Base-by-base conservation (phyloP, 805 yeast species). In the Wickerhamomyces canadensis region DNA sequence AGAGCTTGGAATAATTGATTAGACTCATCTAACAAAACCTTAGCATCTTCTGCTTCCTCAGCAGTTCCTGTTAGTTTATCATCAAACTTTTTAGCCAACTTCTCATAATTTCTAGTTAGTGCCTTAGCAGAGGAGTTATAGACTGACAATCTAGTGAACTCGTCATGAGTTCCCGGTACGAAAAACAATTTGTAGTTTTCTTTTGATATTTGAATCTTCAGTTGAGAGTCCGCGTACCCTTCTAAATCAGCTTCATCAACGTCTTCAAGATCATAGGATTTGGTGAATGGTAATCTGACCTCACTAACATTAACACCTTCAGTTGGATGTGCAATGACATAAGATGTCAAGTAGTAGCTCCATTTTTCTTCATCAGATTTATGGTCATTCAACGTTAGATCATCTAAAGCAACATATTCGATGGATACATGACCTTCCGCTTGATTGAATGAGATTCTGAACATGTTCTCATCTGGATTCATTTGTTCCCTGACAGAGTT, bases 321-420 rank as follows among this genome's bases (percentile, higher is more conserved):
- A 3, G 99, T 93, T 27, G 98, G 98, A 52, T 87, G 95, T 4
- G 95, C 83, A 84, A 93, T 83, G 30, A 89, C 76, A 59, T 84
- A 93, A 30, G 95, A 84, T 0, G 98, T 91, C 35, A 93, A 73
- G 56, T 93, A 93, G 64, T 93, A 91, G 57, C 87, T 89, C 84
- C 96, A 93, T 52, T 76, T 76, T 46, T 86, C 94, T 49, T 84
- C 91, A 4, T 78, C 76, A 17, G 79, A 73, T 48, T 70, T 67
- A 10, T 73, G 68, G 45, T 84, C 85, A 41, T 80, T 80, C 54
- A 89, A 71, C 0, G 98, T 89, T 50, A 89, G 65, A 55, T 91
- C 98, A 53, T 87, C 96, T 31, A 86, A 67, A 9, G 91, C 89
- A 38, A 93, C 79, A 60, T 83, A 87, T 52, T 87, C 91, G 45